Percentiles rank a stretch among this genome's conserved stretches.
phyloP scores from a whole-genome alignment of 345 rosid species.

The Acer saccharum region DNA sequence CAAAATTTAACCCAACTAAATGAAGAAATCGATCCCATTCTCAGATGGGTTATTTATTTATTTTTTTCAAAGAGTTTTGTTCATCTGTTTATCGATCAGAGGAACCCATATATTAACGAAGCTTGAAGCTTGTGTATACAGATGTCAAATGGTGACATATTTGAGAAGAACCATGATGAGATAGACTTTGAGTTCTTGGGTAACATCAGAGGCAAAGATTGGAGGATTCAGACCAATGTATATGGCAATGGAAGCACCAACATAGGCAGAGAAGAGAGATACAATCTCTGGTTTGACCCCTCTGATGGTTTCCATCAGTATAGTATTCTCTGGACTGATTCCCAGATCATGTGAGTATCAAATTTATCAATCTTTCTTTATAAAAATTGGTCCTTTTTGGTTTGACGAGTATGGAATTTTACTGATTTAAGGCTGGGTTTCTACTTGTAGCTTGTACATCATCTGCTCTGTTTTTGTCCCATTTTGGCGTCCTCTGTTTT shows the following conservation, averaged over 20 bases:
- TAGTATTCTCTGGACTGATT: conserved; percentile 91
- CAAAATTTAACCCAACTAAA: neutral
- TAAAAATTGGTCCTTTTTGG: neutral
- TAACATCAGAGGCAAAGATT: conserved; percentile 93
- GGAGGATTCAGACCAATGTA: conserved; percentile 98
- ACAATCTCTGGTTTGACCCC: conserved; percentile 97
- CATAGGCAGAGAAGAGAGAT: conserved; percentile 93
- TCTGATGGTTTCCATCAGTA: conserved; percentile 93
- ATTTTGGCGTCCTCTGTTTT: conserved; percentile 26
- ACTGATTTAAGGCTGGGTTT: conserved; percentile 16
- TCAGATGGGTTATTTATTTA: neutral
- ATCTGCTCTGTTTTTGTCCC: conserved; percentile 29
- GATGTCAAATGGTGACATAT: conserved; percentile 98
- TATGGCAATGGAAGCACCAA: conserved; percentile 95
- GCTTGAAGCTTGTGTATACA: conserved; percentile 22
- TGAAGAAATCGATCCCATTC: neutral
- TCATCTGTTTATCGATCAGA: neutral
- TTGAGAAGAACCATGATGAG: conserved; percentile 94
- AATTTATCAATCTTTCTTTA: neutral
- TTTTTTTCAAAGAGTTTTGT: neutral
- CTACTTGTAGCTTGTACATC: conserved; percentile 15
- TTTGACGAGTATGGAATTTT: neutral
- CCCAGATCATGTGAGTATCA: conserved; percentile 74
- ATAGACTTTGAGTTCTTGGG: conserved; percentile 99
- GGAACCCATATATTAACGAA: neutral